Conservation (phyloP, 2,329 filamentous ascomycete genomes). For the Fusarium sarcochroum region DNA sequence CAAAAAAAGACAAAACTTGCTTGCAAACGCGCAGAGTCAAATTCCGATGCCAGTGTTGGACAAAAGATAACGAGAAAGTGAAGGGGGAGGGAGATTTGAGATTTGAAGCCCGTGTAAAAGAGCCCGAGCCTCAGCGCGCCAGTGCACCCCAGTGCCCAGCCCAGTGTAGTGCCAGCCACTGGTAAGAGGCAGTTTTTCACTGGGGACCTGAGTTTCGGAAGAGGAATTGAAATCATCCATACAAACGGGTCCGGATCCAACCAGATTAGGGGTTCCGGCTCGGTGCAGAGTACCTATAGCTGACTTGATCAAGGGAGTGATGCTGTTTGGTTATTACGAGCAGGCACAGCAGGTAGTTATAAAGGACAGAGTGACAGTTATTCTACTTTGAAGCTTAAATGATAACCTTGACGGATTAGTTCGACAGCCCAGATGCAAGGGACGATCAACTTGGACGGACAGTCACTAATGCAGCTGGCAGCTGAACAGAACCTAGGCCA, state of each 20-base stretch:
- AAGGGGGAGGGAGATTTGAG: constrained; percentile 9
- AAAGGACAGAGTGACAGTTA: neutral
- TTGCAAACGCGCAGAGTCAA: neutral
- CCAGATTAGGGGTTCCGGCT: neutral
- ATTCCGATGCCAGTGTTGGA: constrained; percentile 8
- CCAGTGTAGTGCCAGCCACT: constrained; percentile 18
- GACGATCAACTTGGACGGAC: neutral
- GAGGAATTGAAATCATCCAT: constrained; percentile 13
- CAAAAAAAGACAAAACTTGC: constrained; percentile 8
- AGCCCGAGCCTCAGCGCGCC: constrained; percentile 15
- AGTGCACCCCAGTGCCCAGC: constrained; percentile 18
- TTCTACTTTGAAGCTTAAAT: constrained; percentile 1
- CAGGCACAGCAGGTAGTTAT: neutral
- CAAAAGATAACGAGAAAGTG: constrained; percentile 8
- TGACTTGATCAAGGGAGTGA: too few relatives aligned
- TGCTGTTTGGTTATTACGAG: neutral
- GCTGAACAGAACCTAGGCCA: neutral
- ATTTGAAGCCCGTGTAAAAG: constrained; percentile 9
- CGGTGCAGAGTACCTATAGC: too few relatives aligned
- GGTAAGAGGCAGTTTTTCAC: neutral
- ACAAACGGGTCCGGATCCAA: neutral
- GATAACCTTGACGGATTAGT: neutral
- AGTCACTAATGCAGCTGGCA: neutral
- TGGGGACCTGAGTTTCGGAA: constrained; percentile 13
- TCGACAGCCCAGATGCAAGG: constrained; percentile 6